phyloP scores from a whole-genome alignment of 148 eudicot species.

The Simmondsia chinensis region DNA sequence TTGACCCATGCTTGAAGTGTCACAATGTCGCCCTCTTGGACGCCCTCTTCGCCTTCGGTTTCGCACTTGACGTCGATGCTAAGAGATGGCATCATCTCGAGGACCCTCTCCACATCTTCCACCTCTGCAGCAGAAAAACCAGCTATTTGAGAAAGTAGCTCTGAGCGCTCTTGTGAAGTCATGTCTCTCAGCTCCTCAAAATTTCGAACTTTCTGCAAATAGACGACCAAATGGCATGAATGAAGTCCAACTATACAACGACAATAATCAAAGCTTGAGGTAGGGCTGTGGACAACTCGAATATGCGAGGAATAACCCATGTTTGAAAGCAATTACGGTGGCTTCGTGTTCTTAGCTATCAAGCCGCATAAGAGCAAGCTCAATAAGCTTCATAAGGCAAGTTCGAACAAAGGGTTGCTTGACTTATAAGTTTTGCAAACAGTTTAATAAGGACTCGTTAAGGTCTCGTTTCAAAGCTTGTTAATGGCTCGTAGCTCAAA shows the following conservation, averaged over 20 bases:
- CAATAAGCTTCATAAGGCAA: too few relatives aligned
- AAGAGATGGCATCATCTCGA: slow-evolving; percentile 69
- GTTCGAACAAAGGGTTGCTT: too few relatives aligned
- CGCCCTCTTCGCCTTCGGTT: slow-evolving; percentile 88
- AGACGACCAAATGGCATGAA: slow-evolving; percentile 1
- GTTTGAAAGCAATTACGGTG: too few relatives aligned
- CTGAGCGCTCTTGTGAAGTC: slow-evolving; percentile 48
- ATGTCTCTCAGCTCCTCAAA: slow-evolving; percentile 72
- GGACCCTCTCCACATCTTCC: slow-evolving; percentile 67
- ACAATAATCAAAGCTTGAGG: neutral
- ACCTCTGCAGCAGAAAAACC: slow-evolving; percentile 49
- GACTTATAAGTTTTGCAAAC: too few relatives aligned
- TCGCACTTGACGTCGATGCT: slow-evolving; percentile 64
- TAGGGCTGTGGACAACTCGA: neutral
- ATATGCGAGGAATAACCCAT: too few relatives aligned
- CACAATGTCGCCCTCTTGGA: slow-evolving; percentile 82
- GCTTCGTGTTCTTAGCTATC: too few relatives aligned
- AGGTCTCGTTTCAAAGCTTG: too few relatives aligned
- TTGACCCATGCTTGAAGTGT: slow-evolving; percentile 77
- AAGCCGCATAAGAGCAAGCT: too few relatives aligned
- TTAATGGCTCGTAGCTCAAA: too few relatives aligned
- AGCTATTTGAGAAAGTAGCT: slow-evolving; percentile 55
- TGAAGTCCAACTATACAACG: slow-evolving; percentile 1
- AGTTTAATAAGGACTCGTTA: too few relatives aligned
- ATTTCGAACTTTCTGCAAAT: slow-evolving; percentile 56